Evolutionary conservation across 257 asterid species (phyloP), one percentile per base, ranked within the genome.

Genomic region (Schizonepeta tenuifolia): DNA sequence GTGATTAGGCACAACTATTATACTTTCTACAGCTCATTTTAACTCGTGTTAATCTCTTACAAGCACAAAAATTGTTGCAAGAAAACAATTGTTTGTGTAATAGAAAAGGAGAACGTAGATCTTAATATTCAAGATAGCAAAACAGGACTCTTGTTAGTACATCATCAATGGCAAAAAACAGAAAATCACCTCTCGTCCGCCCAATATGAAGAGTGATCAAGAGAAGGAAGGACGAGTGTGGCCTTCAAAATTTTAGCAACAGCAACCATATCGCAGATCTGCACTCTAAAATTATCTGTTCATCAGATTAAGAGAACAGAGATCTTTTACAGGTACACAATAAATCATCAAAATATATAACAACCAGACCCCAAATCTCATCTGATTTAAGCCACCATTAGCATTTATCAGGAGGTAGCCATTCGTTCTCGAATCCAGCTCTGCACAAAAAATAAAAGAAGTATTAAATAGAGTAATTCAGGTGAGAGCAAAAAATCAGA

Each of bases 301-400:
- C 81, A 85, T 90, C 87, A 90, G 88, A 82, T 72, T 60, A 76
- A 75, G 69, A 71, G 36, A 71, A 77, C 35, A 53, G 55, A 60
- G 70, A 74, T 73, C 69, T 59, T 71, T 63, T 57, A 61, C 4
- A 53, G 36, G 46, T 62, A 68, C 57, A 26, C 56, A 79, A 1
- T 53, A 15, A 62, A 62, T 74, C 62, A 73, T 76, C 67, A 70
- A 75, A 81, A 79, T 44, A 51, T 47, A 71, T 70, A 77, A 77
- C 81, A 78, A 86, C 75, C 96, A 85, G 96, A 94, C 99, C 99
- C 99, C 99, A 94, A 94, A 94, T 89, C 99, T 94, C 99, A 91
- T 94, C 93, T 94, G 99, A 85, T 91, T 94, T 78, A 94, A 82
- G 78, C 99, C 99, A 47, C 99, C 99, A 73, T 94, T 94, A 75